Conservation (phyloP, 257 asterid species). For the Scutellaria minor region DNA sequence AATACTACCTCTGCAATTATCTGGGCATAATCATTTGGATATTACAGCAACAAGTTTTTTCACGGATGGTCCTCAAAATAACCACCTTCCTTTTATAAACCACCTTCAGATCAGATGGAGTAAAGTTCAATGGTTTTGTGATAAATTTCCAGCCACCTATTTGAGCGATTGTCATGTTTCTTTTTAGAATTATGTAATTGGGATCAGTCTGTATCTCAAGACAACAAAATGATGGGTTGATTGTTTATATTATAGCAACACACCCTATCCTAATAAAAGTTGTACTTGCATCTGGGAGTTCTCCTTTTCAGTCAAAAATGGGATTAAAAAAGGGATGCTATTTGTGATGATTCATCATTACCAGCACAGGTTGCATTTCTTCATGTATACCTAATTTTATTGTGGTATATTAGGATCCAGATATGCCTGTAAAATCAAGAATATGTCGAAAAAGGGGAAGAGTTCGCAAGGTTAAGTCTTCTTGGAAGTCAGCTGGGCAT, state of each 20-base stretch:
- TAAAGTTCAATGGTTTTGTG: slow-evolving; percentile 11
- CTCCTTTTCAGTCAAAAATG: not conserved
- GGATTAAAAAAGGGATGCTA: not conserved
- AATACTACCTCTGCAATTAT: not conserved
- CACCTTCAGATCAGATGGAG: slow-evolving; percentile 2
- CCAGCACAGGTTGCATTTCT: slow-evolving; percentile 8
- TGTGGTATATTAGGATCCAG: slow-evolving; percentile 54
- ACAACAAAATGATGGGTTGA: slow-evolving; percentile 14
- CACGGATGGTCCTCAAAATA: not conserved
- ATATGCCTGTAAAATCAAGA: slow-evolving; percentile 71
- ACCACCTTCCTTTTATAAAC: not conserved
- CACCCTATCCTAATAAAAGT: not conserved
- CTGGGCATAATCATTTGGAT: slow-evolving; percentile 8
- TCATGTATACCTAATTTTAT: slow-evolving; percentile 11
- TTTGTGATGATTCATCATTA: slow-evolving; percentile 16
- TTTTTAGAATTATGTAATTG: slow-evolving; percentile 13
- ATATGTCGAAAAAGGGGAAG: slow-evolving; percentile 90
- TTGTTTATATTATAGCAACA: not conserved
- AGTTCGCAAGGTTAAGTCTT: slow-evolving; percentile 84
- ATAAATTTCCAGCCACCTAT: not conserved
- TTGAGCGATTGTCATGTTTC: not conserved
- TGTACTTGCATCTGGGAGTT: not conserved
- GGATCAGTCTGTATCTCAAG: not conserved
- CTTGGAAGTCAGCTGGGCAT: slow-evolving; percentile 97
- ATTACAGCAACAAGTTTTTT: slow-evolving; percentile 4